Conservation (phyloP, 176 grass and related monocot species). For the Oryza glaberrima region DNA sequence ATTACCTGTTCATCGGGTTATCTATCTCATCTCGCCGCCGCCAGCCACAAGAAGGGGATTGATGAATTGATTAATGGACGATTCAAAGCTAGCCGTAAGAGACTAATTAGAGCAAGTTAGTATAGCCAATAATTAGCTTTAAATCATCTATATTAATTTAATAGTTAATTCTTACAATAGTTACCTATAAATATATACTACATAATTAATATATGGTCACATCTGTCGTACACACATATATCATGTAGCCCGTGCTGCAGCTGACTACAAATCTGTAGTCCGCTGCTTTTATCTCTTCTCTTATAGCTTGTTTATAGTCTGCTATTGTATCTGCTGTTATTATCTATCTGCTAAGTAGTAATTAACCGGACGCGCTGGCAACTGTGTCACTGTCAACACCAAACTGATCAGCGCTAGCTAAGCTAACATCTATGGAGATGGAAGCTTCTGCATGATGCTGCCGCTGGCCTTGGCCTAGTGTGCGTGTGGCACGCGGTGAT, state of each 20-base stretch:
- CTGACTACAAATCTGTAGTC: too few species aligned
- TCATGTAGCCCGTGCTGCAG: too few species aligned
- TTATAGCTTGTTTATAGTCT: too few species aligned
- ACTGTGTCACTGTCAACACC: background rate
- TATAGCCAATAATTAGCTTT: too few species aligned
- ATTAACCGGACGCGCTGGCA: background rate
- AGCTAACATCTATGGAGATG: background rate
- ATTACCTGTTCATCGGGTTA: constrained; percentile 2
- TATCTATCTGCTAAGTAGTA: background rate
- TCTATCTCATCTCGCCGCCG: constrained; percentile 15
- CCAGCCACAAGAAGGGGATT: background rate
- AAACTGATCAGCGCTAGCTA: background rate
- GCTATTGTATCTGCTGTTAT: too few species aligned
- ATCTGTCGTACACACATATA: too few species aligned
- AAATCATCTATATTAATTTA: too few species aligned
- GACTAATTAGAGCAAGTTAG: too few species aligned
- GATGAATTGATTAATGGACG: background rate
- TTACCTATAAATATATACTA: too few species aligned
- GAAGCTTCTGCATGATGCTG: background rate
- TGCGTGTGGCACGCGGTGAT: background rate
- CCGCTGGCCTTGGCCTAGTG: background rate
- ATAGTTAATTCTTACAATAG: too few species aligned
- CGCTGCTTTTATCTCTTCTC: too few species aligned
- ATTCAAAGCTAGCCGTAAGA: background rate
- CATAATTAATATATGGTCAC: too few species aligned